Conservation (phyloP, 441 rosid species). For the Corymbia citriodora region DNA sequence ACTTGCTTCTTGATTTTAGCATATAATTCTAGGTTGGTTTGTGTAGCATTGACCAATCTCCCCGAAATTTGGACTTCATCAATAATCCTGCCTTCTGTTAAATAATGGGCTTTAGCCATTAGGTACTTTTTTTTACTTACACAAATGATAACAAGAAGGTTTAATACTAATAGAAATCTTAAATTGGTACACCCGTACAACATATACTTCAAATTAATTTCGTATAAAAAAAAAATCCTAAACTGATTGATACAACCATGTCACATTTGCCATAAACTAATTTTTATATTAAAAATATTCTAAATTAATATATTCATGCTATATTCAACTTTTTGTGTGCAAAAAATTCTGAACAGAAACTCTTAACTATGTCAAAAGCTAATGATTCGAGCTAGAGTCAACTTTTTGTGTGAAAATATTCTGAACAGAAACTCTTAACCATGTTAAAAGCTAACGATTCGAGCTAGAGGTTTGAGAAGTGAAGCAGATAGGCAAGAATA, state of each 20-base stretch:
- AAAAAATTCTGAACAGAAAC: neutral
- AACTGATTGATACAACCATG: too few species aligned
- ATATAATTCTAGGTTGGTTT: neutral
- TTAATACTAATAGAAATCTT: too few species aligned
- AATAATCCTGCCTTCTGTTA: neutral
- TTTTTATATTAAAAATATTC: too few species aligned
- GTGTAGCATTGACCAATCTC: neutral
- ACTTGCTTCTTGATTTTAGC: neutral
- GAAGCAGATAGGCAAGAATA: neutral
- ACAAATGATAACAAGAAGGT: neutral
- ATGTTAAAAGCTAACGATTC: neutral
- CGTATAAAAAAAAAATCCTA: too few species aligned
- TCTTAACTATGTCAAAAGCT: neutral
- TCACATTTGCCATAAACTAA: too few species aligned
- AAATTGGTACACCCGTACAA: accelerated
- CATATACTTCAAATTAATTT: too few species aligned
- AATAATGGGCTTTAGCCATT: neutral
- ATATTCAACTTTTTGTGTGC: neutral
- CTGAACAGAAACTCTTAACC: neutral
- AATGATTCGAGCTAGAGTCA: neutral
- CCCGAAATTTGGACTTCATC: neutral
- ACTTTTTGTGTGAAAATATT: neutral
- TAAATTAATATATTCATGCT: neutral
- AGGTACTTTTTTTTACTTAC: neutral
- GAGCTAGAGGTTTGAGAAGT: neutral